phyloP scores from a whole-genome alignment of 169 alveolate genomes.

The Perkinsus olseni region DNA sequence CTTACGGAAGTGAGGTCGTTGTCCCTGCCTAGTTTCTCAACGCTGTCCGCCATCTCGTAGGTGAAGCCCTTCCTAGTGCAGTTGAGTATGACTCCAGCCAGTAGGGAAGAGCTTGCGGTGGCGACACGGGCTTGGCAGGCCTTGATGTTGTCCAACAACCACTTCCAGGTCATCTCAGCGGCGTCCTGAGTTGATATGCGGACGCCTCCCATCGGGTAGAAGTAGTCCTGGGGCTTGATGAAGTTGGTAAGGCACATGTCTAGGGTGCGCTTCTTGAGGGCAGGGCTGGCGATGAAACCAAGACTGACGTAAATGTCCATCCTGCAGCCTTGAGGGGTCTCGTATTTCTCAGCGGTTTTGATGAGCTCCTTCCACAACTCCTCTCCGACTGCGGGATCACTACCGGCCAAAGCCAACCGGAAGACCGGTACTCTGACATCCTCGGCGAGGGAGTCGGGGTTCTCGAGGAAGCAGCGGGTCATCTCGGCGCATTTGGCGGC shows the following conservation, averaged over 20 bases:
- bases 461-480: neutral
- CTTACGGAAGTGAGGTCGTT: neutral
- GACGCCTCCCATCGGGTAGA: neutral
- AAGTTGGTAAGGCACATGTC: constrained; percentile 3
- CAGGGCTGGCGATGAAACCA: neutral
- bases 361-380: constrained; percentile 1
- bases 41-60: neutral
- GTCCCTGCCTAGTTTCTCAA: neutral
- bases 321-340: neutral
- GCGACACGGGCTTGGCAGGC: neutral
- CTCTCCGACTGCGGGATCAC: neutral
- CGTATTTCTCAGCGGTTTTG: neutral
- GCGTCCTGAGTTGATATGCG: neutral
- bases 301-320: neutral
- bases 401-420: neutral
- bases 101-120: neutral
- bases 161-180: neutral
- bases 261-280: neutral
- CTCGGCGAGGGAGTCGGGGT: neutral
- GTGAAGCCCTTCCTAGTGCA: neutral
- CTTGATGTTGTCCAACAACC: neutral
- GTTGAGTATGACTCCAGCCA: neutral
- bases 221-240: neutral
- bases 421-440: neutral
- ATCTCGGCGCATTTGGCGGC: neutral